Percentiles rank a stretch among this genome's conserved stretches.
Conservation (phyloP, 1,284 basidiomycete species). For the Sutorius eximius region DNA sequence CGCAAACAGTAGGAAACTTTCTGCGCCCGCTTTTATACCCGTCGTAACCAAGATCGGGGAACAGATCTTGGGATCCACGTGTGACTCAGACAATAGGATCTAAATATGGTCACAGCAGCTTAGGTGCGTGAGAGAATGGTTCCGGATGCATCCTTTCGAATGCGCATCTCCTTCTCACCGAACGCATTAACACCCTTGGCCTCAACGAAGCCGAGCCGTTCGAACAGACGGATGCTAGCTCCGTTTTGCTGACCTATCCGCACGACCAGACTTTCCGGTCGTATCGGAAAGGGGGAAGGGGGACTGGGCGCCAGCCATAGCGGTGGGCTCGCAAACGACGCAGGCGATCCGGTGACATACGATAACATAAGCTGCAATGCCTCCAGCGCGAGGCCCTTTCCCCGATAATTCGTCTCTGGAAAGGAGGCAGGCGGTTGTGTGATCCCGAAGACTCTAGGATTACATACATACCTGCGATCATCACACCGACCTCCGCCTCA, state of each 20-base stretch:
- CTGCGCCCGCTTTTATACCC: constrained; percentile 13
- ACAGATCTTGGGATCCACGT: not conserved
- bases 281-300: constrained; percentile 39
- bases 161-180: constrained; percentile 50
- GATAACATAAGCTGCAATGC: constrained; percentile 66
- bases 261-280: constrained; percentile 47
- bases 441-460: not conserved
- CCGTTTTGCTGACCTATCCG: constrained; percentile 55
- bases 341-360: constrained; percentile 50
- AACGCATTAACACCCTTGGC: constrained; percentile 48
- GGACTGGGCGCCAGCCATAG: constrained; percentile 2
- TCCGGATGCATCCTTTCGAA: not conserved
- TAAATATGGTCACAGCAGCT: not conserved
- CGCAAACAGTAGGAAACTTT: not conserved
- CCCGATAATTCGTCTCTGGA: constrained; percentile 59
- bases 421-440: not conserved
- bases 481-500: constrained; percentile 72
- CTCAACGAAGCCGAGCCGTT: constrained; percentile 47
- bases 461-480: constrained; percentile 75
- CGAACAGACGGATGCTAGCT: constrained; percentile 49
- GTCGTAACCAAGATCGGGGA: not conserved
- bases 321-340: constrained; percentile 10
- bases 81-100: constrained; percentile 23
- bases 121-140: not conserved
- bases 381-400: constrained; percentile 67